phyloP scores from a whole-genome alignment of 2,329 filamentous ascomycete species.

The Phaeoacremonium minimum region DNA sequence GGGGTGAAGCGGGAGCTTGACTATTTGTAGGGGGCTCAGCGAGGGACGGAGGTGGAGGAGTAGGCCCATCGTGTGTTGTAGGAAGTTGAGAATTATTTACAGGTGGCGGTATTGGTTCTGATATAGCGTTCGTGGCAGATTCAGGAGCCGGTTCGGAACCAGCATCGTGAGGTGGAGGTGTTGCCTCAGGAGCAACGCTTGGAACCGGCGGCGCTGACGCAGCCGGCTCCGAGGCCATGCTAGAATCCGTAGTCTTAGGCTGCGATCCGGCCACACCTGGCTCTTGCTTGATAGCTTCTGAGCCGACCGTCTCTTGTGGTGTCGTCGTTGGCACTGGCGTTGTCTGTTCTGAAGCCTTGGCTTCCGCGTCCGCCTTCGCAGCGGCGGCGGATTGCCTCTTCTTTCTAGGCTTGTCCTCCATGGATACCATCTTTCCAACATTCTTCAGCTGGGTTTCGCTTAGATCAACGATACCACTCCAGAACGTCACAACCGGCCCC shows the following conservation, averaged over 20 bases:
- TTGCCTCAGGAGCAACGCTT: neutral
- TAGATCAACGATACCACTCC: slow-evolving; percentile 88
- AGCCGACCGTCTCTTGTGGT: slow-evolving; percentile 9
- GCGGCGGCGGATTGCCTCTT: slow-evolving; percentile 39
- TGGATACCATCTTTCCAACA: slow-evolving; percentile 61
- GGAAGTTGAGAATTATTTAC: no score
- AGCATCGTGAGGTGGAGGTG: slow-evolving; percentile 1
- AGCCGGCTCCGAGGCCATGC: slow-evolving; percentile 10
- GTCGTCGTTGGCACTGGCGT: slow-evolving; percentile 12
- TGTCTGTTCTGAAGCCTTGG: slow-evolving; percentile 14
- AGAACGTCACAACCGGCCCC: slow-evolving; percentile 85
- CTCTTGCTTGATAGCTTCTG: no score
- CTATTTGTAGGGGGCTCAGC: no score
- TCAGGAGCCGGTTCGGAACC: slow-evolving; percentile 7
- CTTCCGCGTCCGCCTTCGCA: slow-evolving; percentile 8
- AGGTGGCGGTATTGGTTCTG: no score
- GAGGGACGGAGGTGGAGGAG: no score
- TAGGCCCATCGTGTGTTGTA: no score
- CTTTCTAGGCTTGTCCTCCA: slow-evolving; percentile 53
- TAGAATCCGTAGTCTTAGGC: slow-evolving; percentile 8
- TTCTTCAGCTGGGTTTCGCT: slow-evolving; percentile 69
- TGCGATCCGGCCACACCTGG: no score
- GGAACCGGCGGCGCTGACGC: slow-evolving; percentile 11
- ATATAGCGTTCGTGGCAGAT: neutral
- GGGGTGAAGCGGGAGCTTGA: no score